Conservation (phyloP, 2,329 filamentous ascomycete genomes). For the Paecilomyces sp. region DNA sequence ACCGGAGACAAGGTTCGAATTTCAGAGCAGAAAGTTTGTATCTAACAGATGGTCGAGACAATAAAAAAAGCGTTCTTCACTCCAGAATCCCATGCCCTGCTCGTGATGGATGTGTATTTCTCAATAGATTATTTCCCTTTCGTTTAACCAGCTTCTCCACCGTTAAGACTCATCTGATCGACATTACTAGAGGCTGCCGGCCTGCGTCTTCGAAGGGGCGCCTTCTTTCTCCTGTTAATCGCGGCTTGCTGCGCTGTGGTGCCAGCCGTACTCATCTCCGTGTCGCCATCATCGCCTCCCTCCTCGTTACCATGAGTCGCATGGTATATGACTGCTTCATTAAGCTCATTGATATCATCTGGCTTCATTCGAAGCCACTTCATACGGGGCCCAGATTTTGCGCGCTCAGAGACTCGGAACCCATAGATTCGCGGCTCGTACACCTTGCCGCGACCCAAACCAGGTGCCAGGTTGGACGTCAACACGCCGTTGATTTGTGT, state of each 20-base stretch:
- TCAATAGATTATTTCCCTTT: not conserved
- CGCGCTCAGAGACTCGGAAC: slow-evolving; percentile 86
- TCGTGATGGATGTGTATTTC: not conserved
- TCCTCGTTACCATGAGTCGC: slow-evolving; percentile 23
- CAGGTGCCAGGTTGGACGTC: slow-evolving; percentile 78
- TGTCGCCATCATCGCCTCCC: slow-evolving; percentile 30
- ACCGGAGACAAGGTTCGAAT: not conserved
- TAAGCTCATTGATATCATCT: slow-evolving; percentile 68
- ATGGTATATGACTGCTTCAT: slow-evolving; percentile 53
- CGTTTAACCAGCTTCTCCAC: slow-evolving; percentile 15
- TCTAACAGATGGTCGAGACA: not conserved
- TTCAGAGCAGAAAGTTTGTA: not conserved
- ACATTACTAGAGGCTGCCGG: slow-evolving; percentile 11
- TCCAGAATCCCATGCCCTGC: not conserved
- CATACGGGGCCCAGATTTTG: slow-evolving; percentile 88
- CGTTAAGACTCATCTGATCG: slow-evolving; percentile 29
- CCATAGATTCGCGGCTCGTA: slow-evolving; percentile 97
- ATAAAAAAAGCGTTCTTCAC: not conserved
- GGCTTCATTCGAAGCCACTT: slow-evolving; percentile 90
- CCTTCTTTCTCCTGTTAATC: slow-evolving; percentile 36
- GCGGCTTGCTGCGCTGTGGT: slow-evolving; percentile 27
- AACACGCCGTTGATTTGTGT: slow-evolving; percentile 74
- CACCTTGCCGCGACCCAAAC: slow-evolving; percentile 72
- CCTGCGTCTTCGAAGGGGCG: slow-evolving; percentile 34
- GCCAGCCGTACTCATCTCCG: slow-evolving; percentile 26